Conservation (phyloP, 2,329 filamentous ascomycete genomes). For the Colletotrichum godetiae region DNA sequence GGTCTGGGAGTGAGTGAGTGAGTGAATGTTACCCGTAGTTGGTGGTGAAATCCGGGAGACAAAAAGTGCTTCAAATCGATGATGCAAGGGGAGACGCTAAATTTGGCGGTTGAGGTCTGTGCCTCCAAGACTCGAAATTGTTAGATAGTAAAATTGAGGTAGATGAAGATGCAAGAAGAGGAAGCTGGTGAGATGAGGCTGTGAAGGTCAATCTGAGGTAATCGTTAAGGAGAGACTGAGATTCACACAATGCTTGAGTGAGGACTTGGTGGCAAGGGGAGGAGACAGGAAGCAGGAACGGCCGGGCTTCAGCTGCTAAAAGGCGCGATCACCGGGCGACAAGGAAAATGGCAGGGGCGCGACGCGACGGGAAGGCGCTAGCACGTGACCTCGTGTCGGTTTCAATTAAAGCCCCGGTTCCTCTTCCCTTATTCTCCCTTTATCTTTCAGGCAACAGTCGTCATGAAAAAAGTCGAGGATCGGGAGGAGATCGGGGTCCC, state of each 20-base stretch:
- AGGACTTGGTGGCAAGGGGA: neutral
- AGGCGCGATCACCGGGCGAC: constrained; percentile 12
- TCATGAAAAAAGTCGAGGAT: constrained; percentile 17
- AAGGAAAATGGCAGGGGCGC: constrained; percentile 13
- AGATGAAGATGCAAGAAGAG: neutral
- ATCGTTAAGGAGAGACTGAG: neutral
- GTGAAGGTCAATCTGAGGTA: neutral
- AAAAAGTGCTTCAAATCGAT: constrained; percentile 7
- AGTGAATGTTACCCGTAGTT: too few relatives aligned
- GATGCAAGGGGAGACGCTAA: constrained; percentile 19
- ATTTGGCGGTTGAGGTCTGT: neutral
- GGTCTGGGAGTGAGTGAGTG: neutral
- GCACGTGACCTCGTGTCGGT: constrained; percentile 44
- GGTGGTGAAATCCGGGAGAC: neutral
- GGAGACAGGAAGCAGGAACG: neutral
- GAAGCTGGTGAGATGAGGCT: neutral
- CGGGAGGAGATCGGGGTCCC: constrained; percentile 12
- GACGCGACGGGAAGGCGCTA: constrained; percentile 49
- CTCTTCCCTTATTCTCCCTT: neutral
- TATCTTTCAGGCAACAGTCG: constrained; percentile 4
- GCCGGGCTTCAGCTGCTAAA: neutral
- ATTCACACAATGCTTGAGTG: neutral
- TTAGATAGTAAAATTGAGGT: neutral
- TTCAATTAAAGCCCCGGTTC: constrained; percentile 11
- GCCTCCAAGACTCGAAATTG: neutral